Evolutionary conservation across 768 basidiomycete species (phyloP), one percentile per base, ranked within the genome.

Genomic region (Pulveroboletus sp.): DNA sequence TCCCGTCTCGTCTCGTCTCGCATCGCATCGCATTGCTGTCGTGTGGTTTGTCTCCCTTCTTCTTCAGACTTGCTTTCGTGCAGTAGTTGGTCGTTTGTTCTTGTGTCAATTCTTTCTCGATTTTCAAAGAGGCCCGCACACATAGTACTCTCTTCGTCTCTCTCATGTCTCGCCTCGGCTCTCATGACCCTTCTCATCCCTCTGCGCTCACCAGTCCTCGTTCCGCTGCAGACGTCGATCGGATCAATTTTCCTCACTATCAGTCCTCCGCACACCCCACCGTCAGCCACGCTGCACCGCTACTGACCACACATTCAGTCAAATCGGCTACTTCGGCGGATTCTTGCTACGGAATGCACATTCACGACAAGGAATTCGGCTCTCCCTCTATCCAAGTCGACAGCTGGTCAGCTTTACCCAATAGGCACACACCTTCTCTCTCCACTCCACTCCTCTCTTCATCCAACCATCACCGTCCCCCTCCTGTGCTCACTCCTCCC

Each of bases 381-480:
- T 36, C 51, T 11, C 51, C 58, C 58, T 55, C 56, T 39, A 26
- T 56, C 44, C 57, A 49, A 36, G 27, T 50, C 35, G 72, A 70
- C 43, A 42, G 51, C 55, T 73, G 71, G 70, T 50, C 59, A 46
- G 54, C 58, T 26, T 47, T 62, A 36, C 60, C 69, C 64, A 69
- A 71, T 57, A 73, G 68, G 55, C 68, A 62, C 47, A 56, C 65
- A 18, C 57, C 59, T 39, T 57, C 57, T 45, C 60, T 58, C 44
- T 41, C 56, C 45, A 39, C 65, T 31, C 53, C 54, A 5, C 62
- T 55, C 52, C 46, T 63, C 47, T 66, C 71, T 64, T 73, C 75
- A 68, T 68, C 75, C 63, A 75, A 75, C 66, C 74, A 74, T 71
- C 72, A 74, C 66, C 58, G 67, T 45, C 71, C 72, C 54, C 68